Percentiles rank a stretch among this genome's conserved stretches.
These are phyloP conservation scores for Trichothecium sympodiale DNA, from an alignment of 2,329 filamentous ascomycete genomes.

Conservation along the genomic window DNA sequence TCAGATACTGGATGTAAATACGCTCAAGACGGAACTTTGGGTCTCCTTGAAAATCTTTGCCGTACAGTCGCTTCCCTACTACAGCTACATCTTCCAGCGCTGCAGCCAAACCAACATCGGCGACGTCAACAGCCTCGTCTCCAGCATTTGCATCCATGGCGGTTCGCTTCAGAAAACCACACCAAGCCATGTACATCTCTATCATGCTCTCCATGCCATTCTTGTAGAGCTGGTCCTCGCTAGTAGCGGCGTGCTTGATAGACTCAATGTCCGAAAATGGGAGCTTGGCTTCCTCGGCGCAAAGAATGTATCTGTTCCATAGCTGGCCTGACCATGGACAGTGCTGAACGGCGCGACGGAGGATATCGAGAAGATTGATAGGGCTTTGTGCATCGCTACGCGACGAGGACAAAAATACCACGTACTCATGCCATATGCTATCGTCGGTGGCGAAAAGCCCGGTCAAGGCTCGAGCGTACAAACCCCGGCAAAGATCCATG, in stretches of 20 bases:
- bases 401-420: constrained; percentile 57
- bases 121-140: constrained; percentile 78
- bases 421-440: constrained; percentile 71
- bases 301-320: constrained; percentile 83
- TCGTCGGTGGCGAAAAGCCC: constrained; percentile 62
- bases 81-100: constrained; percentile 79
- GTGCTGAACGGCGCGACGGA: constrained; percentile 76
- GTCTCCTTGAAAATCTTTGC: constrained; percentile 69
- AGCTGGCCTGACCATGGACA: constrained; percentile 87
- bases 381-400: constrained; percentile 25
- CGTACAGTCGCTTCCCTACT: constrained; percentile 65
- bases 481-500: constrained; percentile 44
- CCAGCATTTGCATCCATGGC: constrained; percentile 64
- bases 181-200: constrained; percentile 90
- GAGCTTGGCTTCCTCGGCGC: constrained; percentile 66
- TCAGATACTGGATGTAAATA: constrained; percentile 85
- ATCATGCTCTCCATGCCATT: constrained; percentile 80
- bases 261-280: constrained; percentile 73
- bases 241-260: constrained; percentile 88
- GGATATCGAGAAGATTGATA: constrained; percentile 49
- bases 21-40: constrained; percentile 80
- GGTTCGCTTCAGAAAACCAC: constrained; percentile 78
- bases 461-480: constrained; percentile 70
- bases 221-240: constrained; percentile 71
- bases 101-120: constrained; percentile 77